Evolutionary conservation across 306 rosid species (phyloP).

Genomic region (Potentilla sterilis): DNA sequence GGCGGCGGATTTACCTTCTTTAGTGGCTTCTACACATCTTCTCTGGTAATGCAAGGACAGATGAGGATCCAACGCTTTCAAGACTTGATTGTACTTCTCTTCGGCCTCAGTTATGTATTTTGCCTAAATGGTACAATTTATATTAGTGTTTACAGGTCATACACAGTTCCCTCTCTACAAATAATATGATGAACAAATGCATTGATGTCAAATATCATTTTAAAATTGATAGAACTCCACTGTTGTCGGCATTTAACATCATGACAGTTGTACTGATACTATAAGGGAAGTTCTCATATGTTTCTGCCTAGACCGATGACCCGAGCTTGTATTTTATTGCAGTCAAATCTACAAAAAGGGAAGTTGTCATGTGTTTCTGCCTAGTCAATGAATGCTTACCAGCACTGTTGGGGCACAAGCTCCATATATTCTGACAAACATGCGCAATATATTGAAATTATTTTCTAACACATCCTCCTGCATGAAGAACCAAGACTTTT

Average conservation of each 20-base stretch:
- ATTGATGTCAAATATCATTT: not conserved
- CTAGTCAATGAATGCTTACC: constrained; percentile 37
- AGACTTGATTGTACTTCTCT: constrained; percentile 55
- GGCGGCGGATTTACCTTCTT: constrained; percentile 58
- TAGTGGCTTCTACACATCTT: constrained; percentile 90
- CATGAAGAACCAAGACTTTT: constrained; percentile 20
- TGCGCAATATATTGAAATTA: constrained; percentile 78
- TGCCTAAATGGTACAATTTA: constrained; percentile 47
- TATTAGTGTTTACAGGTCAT: not conserved
- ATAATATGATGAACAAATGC: not conserved
- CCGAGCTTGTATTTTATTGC: not conserved
- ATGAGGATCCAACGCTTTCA: constrained; percentile 63
- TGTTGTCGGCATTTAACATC: not conserved
- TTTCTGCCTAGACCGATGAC: not conserved
- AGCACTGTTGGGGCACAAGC: constrained; percentile 72
- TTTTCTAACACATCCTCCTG: constrained; percentile 94
- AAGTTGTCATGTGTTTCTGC: too few species aligned
- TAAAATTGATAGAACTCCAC: not conserved
- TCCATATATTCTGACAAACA: constrained; percentile 78
- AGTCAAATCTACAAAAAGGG: not conserved
- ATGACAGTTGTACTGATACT: not conserved
- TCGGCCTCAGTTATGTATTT: constrained; percentile 78
- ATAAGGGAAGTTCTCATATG: not conserved
- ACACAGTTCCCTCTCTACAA: not conserved
- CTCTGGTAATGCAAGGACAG: constrained; percentile 59